Percentiles rank a stretch among this genome's conserved stretches.
Conservation (phyloP, 495 filamentous ascomycete species). For the Parathielavia hyrcaniae region DNA sequence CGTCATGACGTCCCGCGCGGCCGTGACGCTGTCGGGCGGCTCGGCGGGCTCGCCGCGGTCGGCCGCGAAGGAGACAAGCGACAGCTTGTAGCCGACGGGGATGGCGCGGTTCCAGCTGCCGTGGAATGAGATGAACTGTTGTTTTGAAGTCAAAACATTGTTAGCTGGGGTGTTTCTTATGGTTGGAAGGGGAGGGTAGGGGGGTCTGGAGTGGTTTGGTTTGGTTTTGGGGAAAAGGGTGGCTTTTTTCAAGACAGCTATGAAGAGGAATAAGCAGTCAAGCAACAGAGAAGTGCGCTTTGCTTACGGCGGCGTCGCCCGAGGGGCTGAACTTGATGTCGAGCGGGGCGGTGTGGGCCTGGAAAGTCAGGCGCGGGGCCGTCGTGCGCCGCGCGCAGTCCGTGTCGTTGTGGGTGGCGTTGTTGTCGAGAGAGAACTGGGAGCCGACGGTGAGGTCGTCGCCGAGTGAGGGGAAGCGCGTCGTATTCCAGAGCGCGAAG, state of each 20-base stretch:
- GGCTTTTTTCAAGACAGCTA: too few species aligned
- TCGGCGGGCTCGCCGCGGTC: conserved; percentile 40
- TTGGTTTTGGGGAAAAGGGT: too few species aligned
- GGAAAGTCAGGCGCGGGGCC: conserved; percentile 50
- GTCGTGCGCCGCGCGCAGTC: conserved; percentile 38
- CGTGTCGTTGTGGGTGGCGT: conserved; percentile 37
- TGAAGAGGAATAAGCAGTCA: too few species aligned
- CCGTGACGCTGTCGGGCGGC: conserved; percentile 34
- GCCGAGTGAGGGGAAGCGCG: conserved; percentile 23
- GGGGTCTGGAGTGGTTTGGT: too few species aligned
- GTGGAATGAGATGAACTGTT: conserved; percentile 43
- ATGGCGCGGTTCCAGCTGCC: conserved; percentile 48
- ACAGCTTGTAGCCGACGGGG: conserved; percentile 53
- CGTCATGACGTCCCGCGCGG: conserved; percentile 44
- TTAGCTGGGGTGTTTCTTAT: too few species aligned
- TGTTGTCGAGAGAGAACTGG: conserved; percentile 35
- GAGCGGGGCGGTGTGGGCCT: conserved; percentile 55
- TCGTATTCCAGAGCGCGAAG: conserved; percentile 55
- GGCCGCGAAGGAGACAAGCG: conserved; percentile 38
- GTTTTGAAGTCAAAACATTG: too few species aligned
- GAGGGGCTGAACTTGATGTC: conserved; percentile 50
- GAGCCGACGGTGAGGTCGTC: conserved; percentile 29
- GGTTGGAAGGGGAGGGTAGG: too few species aligned
- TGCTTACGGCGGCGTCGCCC: conserved; percentile 7
- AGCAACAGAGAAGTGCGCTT: too few species aligned